Conservation (phyloP, 257 asterid genomes). For the Petunia axillaris region DNA sequence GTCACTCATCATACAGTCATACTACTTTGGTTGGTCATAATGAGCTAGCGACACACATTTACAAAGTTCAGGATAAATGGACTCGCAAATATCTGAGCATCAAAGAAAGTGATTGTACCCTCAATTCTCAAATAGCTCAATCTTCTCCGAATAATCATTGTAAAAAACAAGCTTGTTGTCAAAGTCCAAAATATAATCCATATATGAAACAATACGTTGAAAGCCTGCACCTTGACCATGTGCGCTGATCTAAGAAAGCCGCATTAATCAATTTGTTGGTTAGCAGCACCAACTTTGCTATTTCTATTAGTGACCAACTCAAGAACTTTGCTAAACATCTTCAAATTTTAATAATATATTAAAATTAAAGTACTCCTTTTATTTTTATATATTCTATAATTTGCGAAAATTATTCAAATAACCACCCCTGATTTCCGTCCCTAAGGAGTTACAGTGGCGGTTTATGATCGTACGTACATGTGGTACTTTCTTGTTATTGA, state of each 20-base stretch:
- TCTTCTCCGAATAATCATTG: neutral
- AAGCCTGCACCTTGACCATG: neutral
- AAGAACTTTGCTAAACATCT: too few species aligned
- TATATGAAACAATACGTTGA: neutral
- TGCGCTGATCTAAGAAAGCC: neutral
- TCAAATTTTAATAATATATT: too few species aligned
- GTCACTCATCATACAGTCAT: too few species aligned
- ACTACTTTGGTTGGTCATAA: neutral
- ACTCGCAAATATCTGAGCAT: too few species aligned
- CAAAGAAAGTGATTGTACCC: neutral
- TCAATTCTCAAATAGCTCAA: neutral
- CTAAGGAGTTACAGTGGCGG: neutral
- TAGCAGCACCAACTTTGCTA: neutral
- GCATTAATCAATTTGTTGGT: neutral
- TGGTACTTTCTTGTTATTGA: conserved; percentile 18
- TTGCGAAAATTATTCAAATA: neutral
- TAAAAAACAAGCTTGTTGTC: neutral
- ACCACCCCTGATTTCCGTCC: neutral
- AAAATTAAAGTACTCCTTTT: too few species aligned
- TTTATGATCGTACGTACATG: neutral
- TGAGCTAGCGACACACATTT: neutral
- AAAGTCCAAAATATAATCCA: neutral
- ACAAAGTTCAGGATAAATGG: neutral
- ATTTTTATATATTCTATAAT: too few species aligned
- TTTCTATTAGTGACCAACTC: too few species aligned